These are phyloP conservation scores for Hypoxylon intermedium DNA, from an alignment of 495 filamentous ascomycete species.

Conservation along the genomic window DNA sequence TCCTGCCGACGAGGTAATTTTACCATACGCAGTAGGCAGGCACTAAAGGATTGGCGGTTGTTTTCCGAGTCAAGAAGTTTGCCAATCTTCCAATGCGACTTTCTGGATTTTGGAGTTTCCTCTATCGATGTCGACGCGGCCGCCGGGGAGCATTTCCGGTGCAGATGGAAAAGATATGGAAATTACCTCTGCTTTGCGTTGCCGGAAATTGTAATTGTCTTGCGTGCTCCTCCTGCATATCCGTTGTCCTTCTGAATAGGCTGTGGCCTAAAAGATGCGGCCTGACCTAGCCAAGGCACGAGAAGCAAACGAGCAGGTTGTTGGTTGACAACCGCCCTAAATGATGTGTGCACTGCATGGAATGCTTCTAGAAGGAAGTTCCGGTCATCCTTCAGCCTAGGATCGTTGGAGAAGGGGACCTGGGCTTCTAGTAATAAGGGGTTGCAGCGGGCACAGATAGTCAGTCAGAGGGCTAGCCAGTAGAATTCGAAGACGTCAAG, in stretches of 20 bases:
- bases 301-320: conserved; percentile 23
- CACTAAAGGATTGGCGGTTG: conserved; percentile 5
- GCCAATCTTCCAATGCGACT: conserved; percentile 12
- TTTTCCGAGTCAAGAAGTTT: conserved; percentile 9
- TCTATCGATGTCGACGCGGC: conserved; percentile 21
- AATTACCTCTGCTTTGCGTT: conserved; percentile 3
- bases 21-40: conserved; percentile 8
- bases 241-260: conserved; percentile 25
- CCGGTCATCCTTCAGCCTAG: conserved; percentile 25
- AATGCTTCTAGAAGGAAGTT: conserved; percentile 40
- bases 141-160: conserved; percentile 31
- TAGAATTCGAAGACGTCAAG: not conserved
- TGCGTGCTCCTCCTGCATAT: conserved; percentile 32
- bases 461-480: conserved; percentile 20
- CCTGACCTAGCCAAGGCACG: conserved; percentile 18
- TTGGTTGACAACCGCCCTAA: conserved; percentile 24
- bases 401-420: conserved; percentile 11
- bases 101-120: not conserved
- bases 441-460: conserved; percentile 3
- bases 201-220: conserved; percentile 32
- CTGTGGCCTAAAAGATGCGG: conserved; percentile 5
- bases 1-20: conserved; percentile 13
- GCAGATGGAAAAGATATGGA: conserved; percentile 4
- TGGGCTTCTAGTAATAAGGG: conserved; percentile 1
- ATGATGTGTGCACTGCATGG: conserved; percentile 40